Base-by-base conservation (phyloP, 2,329 filamentous ascomycete species). In the Lecanicillium sp. region DNA sequence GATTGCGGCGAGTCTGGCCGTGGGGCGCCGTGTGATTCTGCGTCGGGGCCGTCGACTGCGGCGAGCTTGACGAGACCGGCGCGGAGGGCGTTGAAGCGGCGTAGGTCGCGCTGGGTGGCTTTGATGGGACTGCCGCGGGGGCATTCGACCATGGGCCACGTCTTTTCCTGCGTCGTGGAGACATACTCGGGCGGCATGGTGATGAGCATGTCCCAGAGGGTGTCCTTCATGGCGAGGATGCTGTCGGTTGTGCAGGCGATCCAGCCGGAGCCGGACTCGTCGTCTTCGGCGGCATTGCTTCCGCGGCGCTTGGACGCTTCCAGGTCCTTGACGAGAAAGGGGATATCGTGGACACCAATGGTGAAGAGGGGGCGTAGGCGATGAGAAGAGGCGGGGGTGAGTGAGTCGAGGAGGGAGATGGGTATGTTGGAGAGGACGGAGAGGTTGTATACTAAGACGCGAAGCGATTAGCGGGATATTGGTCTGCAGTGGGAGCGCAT, bases 231-330 rank as follows among this genome's bases (percentile, higher is more conserved):
- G 33, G 79, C 80, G 12, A 98, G 72, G 42, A 98, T 92, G 54
- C 85, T 90, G 62, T 98, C 92, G 2, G 90, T 97, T 3, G 90
- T 96, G 60, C 89, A 96, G 11, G 90, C 92, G 43, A 95, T 81
- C 88, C 89, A 98, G 29, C 88, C 85, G 12, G 72, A 64, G 22
- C 71, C 71, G 17, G 62, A 56, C 30, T 77, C 70, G 17, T 69
- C 71, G 27, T 62, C 59, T 13, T 60, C 53, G 10, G 59, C 56
- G 30, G 56, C 56, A 33, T 61, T 57, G 31, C 63, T 57, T 30
- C 51, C 44, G n/a, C 55, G 54, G 46, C 53, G 58, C 54, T 64
- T 67, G 34, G 60, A 61, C 3, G 65, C 63, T 17, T 69, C 64
- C n/a, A 71, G 70, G 46, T 84, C 72, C 40, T 78, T 69, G 48